Evolutionary conservation across 2,329 filamentous ascomycete species (phyloP).

Genomic region (Arthrinium phaeospermum): DNA sequence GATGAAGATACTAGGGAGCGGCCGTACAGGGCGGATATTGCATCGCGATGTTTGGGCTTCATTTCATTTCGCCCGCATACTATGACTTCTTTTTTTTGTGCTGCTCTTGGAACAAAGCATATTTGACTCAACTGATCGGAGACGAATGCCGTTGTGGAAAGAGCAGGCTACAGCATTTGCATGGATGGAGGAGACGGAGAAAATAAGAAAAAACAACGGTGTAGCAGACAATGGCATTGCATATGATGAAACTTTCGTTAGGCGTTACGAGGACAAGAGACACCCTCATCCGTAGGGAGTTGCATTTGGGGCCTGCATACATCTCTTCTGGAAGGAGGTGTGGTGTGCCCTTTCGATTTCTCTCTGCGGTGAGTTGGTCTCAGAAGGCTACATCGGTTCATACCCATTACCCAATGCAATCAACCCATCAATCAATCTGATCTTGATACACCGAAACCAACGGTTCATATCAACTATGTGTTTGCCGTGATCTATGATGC

Average conservation of each 20-base stretch:
- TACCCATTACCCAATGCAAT: neutral
- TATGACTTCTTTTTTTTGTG: slow-evolving; percentile 17
- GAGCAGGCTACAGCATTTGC: neutral
- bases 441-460: neutral
- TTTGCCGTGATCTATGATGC: no score
- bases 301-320: slow-evolving; percentile 22
- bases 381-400: neutral
- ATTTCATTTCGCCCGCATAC: slow-evolving; percentile 1
- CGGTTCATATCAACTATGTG: neutral
- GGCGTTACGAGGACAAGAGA: slow-evolving; percentile 21
- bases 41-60: slow-evolving; percentile 8
- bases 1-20: slow-evolving; percentile 21
- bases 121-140: slow-evolving; percentile 6
- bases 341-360: slow-evolving; percentile 18
- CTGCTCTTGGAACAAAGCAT: slow-evolving; percentile 20
- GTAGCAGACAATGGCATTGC: slow-evolving; percentile 22
- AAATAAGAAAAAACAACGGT: neutral
- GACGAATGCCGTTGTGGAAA: neutral
- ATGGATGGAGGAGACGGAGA: slow-evolving; percentile 7
- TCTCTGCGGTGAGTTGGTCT: slow-evolving; percentile 13
- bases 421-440: slow-evolving; percentile 8
- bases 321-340: slow-evolving; percentile 26
- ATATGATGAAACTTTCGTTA: slow-evolving; percentile 13
- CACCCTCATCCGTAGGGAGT: slow-evolving; percentile 19
- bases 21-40: slow-evolving; percentile 14